Base-by-base conservation (phyloP, 129 eudicot species). In the Flaveria sonorensis region DNA sequence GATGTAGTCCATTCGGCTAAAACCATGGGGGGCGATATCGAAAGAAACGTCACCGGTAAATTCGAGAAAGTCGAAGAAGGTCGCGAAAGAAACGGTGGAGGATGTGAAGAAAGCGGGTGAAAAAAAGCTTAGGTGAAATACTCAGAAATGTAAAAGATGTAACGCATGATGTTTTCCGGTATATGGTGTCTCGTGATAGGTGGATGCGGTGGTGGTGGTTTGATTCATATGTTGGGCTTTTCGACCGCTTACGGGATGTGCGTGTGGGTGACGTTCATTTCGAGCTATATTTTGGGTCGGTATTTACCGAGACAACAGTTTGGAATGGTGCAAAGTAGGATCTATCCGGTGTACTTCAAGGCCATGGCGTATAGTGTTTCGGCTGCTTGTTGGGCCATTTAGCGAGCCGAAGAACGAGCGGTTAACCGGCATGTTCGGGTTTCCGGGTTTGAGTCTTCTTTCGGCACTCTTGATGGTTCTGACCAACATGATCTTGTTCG, bases 241-340 rank as follows among this genome's bases (percentile, higher is more conserved):
- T 83, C 96, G 8, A 69, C 75, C 8, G 93, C 92, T 9, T 91
- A 86, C 8, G 98, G 98, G 66, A 89, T 81, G 85, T 79, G 83
- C 7, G 66, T 87, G 51, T 94, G 97, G 96, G 88, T 94, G 26
- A 91, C 96, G 4, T 94, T 94, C 19, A 70, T 81, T 21, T 91
- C 96, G 48, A 91, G 96, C 23, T 81, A 94, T 70, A 83, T 94
- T 26, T 81, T 94, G 42, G 87, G 92, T 0, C 68, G 88, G 55
- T 80, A 78, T 15, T 62, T 94, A 73, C 86, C 92, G 0, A 86
- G 86, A 64, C 85, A 86, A 21, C 98, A 94, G 71, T 94, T 91
- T 77, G 97, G 88, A 2, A 39, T 87, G 89, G 88, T 87, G 79
- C 96, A 94, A 75, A 91, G 96, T 65, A 89, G 86, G 87, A 73